Percentiles rank a stretch among this genome's conserved stretches.
Conservation (phyloP, 192 early-diverging fungal genomes). For the Spinellus fusiger region DNA sequence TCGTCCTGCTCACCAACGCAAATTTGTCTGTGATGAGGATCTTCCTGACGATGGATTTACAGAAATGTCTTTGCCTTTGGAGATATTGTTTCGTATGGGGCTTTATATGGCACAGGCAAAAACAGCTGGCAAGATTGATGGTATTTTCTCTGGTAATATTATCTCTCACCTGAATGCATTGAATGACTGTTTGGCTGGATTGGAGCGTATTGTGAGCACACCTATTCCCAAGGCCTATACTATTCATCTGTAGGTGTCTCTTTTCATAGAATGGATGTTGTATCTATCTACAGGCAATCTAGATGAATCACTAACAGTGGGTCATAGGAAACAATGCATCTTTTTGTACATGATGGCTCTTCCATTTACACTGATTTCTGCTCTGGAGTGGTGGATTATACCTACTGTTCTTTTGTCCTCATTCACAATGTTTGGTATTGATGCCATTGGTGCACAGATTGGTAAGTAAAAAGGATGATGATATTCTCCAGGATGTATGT, state of each 20-base stretch:
- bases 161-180: slow-evolving; percentile 49
- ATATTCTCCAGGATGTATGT: too few relatives aligned
- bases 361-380: slow-evolving; percentile 66
- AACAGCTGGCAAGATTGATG: slow-evolving; percentile 45
- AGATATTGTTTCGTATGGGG: slow-evolving; percentile 39
- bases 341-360: slow-evolving; percentile 58
- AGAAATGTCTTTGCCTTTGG: slow-evolving; percentile 46
- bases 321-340: slow-evolving; percentile 60
- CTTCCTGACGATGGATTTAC: slow-evolving; percentile 29
- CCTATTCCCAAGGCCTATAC: slow-evolving; percentile 67
- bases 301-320: not conserved
- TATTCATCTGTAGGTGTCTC: slow-evolving; percentile 63
- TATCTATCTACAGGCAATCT: not conserved
- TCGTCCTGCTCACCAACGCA: not conserved
- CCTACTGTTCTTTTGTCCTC: slow-evolving; percentile 27
- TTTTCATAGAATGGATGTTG: not conserved
- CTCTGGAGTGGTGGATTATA: slow-evolving; percentile 50
- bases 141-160: slow-evolving; percentile 38
- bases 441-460: slow-evolving; percentile 74
- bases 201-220: slow-evolving; percentile 64
- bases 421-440: slow-evolving; percentile 74
- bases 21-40: slow-evolving; percentile 29
- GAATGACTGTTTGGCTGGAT: slow-evolving; percentile 49
- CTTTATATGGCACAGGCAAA: slow-evolving; percentile 47
- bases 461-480: slow-evolving; percentile 29